These are phyloP conservation scores for Leucosporidium creatinivorum DNA, from an alignment of 768 basidiomycete species.

Conservation along the genomic window DNA sequence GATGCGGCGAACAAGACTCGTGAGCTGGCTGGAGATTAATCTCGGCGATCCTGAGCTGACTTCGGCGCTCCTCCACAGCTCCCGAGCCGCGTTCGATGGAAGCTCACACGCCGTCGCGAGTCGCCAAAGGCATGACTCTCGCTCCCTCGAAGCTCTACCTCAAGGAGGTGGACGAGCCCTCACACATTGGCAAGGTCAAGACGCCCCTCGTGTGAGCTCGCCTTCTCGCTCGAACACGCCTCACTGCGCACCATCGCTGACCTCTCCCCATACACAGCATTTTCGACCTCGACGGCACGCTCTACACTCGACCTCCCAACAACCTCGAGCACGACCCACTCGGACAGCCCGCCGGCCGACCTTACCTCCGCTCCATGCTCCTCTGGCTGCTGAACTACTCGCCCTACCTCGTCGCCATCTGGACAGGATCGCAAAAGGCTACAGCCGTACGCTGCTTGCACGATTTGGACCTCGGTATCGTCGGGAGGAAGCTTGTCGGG, in stretches of 20 bases:
- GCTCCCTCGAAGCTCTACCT: constrained; percentile 4
- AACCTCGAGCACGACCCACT: constrained; percentile 24
- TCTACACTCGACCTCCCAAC: constrained; percentile 28
- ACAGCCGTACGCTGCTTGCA: constrained; percentile 22
- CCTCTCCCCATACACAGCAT: background rate
- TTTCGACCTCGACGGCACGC: constrained; percentile 28
- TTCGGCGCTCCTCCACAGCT: too few relatives aligned
- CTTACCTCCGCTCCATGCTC: constrained; percentile 24
- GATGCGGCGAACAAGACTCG: too few relatives aligned
- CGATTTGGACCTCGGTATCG: constrained; percentile 26
- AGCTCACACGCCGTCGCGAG: background rate
- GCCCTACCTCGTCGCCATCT: constrained; percentile 26
- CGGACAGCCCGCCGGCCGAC: constrained; percentile 10
- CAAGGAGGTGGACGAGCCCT: background rate
- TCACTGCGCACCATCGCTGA: background rate
- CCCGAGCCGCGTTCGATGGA: too few relatives aligned
- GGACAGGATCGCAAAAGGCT: constrained; percentile 18
- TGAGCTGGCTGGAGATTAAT: too few relatives aligned
- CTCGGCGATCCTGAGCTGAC: too few relatives aligned
- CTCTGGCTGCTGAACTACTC: constrained; percentile 19
- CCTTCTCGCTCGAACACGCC: background rate
- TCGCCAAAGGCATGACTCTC: constrained; percentile 12
- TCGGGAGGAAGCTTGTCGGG: constrained; percentile 13
- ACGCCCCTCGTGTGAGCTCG: background rate
- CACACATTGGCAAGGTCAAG: background rate